Evolutionary conservation across 73 alveolate genomes (phyloP).

Genomic region (Paramecium sexaurelia): DNA sequence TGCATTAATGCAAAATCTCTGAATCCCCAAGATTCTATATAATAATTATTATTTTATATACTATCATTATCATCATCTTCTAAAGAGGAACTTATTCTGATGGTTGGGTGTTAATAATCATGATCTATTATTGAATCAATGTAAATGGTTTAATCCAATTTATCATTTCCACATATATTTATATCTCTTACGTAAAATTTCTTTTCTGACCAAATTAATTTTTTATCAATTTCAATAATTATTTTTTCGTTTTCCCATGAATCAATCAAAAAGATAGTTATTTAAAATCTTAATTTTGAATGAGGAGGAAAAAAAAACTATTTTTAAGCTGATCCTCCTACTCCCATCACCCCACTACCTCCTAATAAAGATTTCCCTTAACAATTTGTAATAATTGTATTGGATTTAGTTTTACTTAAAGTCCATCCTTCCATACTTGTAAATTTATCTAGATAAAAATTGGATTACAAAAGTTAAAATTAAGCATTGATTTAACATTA

Average conservation of each 20-base stretch:
- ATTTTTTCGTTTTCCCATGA: background rate
- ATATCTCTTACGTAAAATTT: background rate
- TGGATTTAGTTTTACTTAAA: background rate
- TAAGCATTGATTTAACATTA: background rate
- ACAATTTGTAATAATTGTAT: background rate
- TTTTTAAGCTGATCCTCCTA: background rate
- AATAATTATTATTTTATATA: background rate
- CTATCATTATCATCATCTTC: background rate
- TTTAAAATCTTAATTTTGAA: background rate
- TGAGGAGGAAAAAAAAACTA: background rate
- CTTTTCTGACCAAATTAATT: background rate
- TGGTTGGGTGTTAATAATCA: background rate
- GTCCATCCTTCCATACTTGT: background rate
- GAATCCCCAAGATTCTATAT: slow-evolving; percentile 40
- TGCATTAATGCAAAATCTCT: background rate
- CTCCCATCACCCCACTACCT: background rate
- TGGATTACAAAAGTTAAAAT: background rate
- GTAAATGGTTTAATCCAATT: background rate
- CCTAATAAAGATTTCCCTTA: background rate
- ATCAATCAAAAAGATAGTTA: background rate
- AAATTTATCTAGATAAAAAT: background rate
- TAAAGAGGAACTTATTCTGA: background rate
- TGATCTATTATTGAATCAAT: background rate
- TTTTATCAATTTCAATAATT: background rate
- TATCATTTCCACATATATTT: background rate